Evolutionary conservation across 164 flowering plant genomes (phyloP), one percentile per base, ranked within the genome.

Genomic region (Magnolia sinica): DNA sequence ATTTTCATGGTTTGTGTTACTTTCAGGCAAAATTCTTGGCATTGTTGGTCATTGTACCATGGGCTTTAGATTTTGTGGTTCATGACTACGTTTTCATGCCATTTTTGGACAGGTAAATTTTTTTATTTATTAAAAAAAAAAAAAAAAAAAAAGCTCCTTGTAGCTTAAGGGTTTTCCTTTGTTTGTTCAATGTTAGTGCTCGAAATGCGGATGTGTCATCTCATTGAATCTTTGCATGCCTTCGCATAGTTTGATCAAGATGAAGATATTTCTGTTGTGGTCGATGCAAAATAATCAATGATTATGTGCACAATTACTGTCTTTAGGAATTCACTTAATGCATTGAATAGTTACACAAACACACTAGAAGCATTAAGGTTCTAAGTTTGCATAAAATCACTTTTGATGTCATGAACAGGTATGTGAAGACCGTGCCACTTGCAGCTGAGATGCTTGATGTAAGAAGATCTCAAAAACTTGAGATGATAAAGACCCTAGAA

Each of bases 51-150:
- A 75, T 96, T 76, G 73, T 96, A 68, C 98, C 99, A 6, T 91
- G 90, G 89, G 87, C 87, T 67, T 73, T 94, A 88, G 99, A 94
- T 84, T 91, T 91, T 87, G 82, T 90, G 81, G 96, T 91, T 82
- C 99, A 94, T 81, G 98, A 96, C 81, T 94, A 90, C 81, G 89
- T 91, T 84, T 95, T 96, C 79, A 89, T 96, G 99, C 99, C 99
- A 72, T 96, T 96, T 79, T 83, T 96, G 71, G 98, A 96, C 87
- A 93, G 98, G 98, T 95, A 84, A 8, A 0, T 55, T 11, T 16
- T 11, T 55, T 11, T 55, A 8, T 55, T 55, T 24, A 23, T 23
- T 23, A 23, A 23, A 23, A 0, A 23, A 0, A 24, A 24, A 23
- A 24, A 27, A 27, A 27, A 1, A 27, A 37, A 37, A 37, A 79